phyloP scores from a whole-genome alignment of 768 basidiomycete species.

The Clitopilus hobsonii region DNA sequence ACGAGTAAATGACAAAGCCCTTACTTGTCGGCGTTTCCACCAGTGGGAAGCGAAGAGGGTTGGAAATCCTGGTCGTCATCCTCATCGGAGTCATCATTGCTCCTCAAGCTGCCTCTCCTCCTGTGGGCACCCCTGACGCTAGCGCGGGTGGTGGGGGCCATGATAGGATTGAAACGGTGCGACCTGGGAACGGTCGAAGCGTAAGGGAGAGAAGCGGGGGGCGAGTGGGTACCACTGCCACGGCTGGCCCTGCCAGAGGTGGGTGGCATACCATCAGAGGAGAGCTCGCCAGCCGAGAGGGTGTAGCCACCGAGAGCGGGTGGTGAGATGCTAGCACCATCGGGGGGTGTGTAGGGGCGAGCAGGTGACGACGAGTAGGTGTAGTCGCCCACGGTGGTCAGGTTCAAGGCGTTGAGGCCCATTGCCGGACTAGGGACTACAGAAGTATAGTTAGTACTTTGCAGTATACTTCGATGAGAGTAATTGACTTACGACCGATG shows the following conservation, averaged over 20 bases:
- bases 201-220: conserved; percentile 41
- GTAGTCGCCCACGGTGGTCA: conserved; percentile 46
- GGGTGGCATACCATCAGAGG: conserved; percentile 58
- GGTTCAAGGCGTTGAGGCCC: conserved; percentile 59
- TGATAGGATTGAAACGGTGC: conserved; percentile 76
- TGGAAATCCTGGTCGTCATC: conserved; percentile 63
- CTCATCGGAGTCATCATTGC: conserved; percentile 69
- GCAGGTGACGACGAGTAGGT: conserved; percentile 52
- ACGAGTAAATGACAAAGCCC: conserved; percentile 9
- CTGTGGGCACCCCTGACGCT: conserved; percentile 41
- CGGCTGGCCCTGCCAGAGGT: conserved; percentile 61
- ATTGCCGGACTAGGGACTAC: conserved; percentile 51
- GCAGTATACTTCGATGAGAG: background rate
- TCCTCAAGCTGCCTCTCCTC: conserved; percentile 42
- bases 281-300: conserved; percentile 65
- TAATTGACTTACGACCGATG: conserved; percentile 52
- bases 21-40: conserved; percentile 51
- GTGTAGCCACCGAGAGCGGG: conserved; percentile 59
- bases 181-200: conserved; percentile 65
- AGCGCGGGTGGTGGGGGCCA: conserved; percentile 50
- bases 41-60: conserved; percentile 34
- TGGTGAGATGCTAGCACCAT: conserved; percentile 59
- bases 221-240: conserved; percentile 57
- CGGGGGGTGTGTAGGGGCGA: conserved; percentile 69
- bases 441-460: conserved; percentile 39